These are phyloP conservation scores for Sporothrix inflata DNA, from an alignment of 2,329 filamentous ascomycete species.

Conservation along the genomic window DNA sequence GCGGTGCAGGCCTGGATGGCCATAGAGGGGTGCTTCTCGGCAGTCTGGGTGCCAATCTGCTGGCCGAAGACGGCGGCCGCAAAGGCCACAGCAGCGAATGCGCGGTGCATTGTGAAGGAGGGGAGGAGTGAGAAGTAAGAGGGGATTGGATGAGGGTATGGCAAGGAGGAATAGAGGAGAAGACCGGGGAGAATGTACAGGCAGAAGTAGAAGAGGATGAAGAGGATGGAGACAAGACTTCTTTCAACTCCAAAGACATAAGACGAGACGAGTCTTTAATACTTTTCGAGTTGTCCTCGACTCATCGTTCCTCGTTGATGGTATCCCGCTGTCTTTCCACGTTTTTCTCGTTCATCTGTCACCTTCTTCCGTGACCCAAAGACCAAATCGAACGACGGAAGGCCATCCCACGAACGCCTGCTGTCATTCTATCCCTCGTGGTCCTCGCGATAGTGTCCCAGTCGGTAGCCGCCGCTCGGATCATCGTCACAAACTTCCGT, in stretches of 20 bases:
- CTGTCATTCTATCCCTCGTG: background rate
- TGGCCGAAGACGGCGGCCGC: constrained; percentile 43
- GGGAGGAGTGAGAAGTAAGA: background rate
- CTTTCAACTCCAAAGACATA: background rate
- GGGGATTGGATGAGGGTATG: background rate
- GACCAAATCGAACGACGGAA: background rate
- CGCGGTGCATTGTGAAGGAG: background rate
- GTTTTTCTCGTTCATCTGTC: background rate
- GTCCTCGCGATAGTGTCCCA: background rate
- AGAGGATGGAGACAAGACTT: background rate
- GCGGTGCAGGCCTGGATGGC: constrained; percentile 55
- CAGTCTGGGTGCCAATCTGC: constrained; percentile 49
- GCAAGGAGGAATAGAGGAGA: too few relatives aligned
- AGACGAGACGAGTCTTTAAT: constrained; percentile 1
- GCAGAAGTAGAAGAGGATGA: background rate
- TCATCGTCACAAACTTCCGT: background rate
- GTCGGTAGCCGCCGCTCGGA: background rate
- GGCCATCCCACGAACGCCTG: background rate
- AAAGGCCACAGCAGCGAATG: background rate
- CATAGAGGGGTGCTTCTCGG: constrained; percentile 57
- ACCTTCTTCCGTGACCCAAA: background rate
- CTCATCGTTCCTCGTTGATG: background rate
- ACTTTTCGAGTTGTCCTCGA: background rate
- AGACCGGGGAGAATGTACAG: background rate
- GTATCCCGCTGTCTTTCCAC: background rate